Evolutionary conservation across 2,329 filamentous ascomycete species (phyloP).

Genomic region (Aphanocladium album): DNA sequence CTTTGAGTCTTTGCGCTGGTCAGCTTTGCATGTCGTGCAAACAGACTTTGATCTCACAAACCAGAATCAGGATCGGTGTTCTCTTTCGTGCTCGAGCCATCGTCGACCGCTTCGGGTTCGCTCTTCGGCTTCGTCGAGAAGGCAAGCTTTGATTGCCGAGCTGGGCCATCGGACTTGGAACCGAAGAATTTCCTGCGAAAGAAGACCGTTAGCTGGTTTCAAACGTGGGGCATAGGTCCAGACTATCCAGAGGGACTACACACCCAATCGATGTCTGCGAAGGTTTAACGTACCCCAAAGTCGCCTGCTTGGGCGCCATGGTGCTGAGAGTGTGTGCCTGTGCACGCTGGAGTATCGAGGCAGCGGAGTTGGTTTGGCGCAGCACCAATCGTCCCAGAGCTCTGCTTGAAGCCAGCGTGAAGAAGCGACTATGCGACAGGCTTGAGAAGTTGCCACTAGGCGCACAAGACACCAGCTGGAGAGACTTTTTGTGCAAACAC

Average conservation of each 20-base stretch:
- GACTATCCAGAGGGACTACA: slow-evolving; percentile 26
- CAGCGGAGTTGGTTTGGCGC: not conserved
- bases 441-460: not conserved
- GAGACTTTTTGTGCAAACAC: not conserved
- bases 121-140: slow-evolving; percentile 59
- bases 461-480: not conserved
- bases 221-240: not conserved
- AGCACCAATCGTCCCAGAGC: slow-evolving; percentile 7
- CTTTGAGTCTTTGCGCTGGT: slow-evolving; percentile 33
- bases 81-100: slow-evolving; percentile 30
- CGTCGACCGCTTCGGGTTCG: slow-evolving; percentile 24
- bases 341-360: not conserved
- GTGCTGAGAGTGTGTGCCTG: slow-evolving; percentile 1
- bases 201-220: not conserved
- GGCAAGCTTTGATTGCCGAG: slow-evolving; percentile 72
- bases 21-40: not conserved
- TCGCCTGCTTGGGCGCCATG: slow-evolving; percentile 67
- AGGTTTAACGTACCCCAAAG: slow-evolving; percentile 79
- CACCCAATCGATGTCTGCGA: slow-evolving; percentile 71
- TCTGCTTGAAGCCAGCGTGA: slow-evolving; percentile 10
- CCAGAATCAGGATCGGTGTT: slow-evolving; percentile 35
- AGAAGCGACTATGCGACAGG: not conserved
- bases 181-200: slow-evolving; percentile 77
- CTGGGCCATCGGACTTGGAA: slow-evolving; percentile 47
- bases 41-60: slow-evolving; percentile 17